Conservation (phyloP, 805 yeast genomes). For the Candida ulmi region DNA sequence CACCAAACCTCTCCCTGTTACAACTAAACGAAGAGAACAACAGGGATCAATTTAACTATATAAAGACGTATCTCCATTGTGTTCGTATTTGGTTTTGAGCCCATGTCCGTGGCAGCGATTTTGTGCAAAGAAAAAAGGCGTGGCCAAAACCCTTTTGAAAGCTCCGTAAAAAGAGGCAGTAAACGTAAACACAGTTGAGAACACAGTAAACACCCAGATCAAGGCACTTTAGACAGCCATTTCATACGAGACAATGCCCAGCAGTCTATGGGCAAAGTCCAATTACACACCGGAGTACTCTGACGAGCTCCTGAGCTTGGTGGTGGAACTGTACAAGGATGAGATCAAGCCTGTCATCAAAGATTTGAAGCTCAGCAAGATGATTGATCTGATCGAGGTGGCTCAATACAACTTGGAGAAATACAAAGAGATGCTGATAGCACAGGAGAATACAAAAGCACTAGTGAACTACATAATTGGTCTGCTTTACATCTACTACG, state of each 20-base stretch:
- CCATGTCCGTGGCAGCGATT: too few species aligned
- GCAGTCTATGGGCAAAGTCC: slow-evolving; percentile 5
- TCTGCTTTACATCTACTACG: slow-evolving; percentile 29
- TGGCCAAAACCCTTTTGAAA: too few species aligned
- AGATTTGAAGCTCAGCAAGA: slow-evolving; percentile 28
- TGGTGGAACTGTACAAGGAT: slow-evolving; percentile 26
- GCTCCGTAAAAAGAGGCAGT: too few species aligned
- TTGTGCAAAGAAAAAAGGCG: too few species aligned
- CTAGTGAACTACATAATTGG: slow-evolving; percentile 31
- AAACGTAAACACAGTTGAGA: too few species aligned
- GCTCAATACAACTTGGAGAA: slow-evolving; percentile 30
- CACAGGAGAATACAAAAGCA: slow-evolving; percentile 21
- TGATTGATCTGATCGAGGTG: slow-evolving; percentile 32
- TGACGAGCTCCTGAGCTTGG: slow-evolving; percentile 27
- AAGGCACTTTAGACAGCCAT: too few species aligned
- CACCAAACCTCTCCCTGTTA: too few species aligned
- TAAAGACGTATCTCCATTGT: too few species aligned
- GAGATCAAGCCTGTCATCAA: slow-evolving; percentile 27
- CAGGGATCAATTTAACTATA: too few species aligned
- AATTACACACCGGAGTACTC: slow-evolving; percentile 35
- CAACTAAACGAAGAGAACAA: too few species aligned
- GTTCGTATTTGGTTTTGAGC: too few species aligned
- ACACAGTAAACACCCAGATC: too few species aligned
- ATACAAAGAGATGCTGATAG: slow-evolving; percentile 18
- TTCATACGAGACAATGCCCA: background rate